Evolutionary conservation across 2,329 filamentous ascomycete species (phyloP).

Genomic region (Chaetomium olivaceum): DNA sequence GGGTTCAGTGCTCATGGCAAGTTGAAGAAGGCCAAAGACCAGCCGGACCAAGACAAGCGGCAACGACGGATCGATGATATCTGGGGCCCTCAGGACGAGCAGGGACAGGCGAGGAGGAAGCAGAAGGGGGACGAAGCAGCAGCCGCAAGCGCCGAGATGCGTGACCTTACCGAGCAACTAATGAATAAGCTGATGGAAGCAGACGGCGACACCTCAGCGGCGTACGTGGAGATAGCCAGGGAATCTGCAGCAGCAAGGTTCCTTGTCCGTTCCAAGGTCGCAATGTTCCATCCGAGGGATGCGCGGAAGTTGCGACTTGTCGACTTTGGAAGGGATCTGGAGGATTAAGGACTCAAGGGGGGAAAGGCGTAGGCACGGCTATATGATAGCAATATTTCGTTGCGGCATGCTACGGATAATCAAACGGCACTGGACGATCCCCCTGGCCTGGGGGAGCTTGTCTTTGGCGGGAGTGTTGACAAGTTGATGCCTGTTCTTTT

Average conservation of each 20-base stretch:
- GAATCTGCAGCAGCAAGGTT: conserved; percentile 66
- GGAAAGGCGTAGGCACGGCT: not conserved
- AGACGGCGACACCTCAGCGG: conserved; percentile 54
- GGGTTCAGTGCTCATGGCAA: conserved; percentile 63
- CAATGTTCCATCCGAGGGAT: conserved; percentile 65
- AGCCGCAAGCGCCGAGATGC: conserved; percentile 59
- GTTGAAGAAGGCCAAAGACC: conserved; percentile 50
- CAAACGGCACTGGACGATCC: conserved; percentile 21
- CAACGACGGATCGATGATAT: conserved; percentile 66
- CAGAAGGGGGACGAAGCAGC: conserved; percentile 47
- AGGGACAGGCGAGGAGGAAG: conserved; percentile 33
- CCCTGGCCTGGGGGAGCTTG: conserved; percentile 3
- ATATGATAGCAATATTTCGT: not conserved
- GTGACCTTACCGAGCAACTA: conserved; percentile 59
- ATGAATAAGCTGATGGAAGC: conserved; percentile 59
- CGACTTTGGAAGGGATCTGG: conserved; percentile 65
- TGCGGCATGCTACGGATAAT: conserved; percentile 20
- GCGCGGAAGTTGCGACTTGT: conserved; percentile 59
- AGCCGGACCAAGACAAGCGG: conserved; percentile 50
- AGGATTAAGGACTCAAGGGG: conserved; percentile 44
- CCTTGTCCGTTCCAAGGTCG: conserved; percentile 64
- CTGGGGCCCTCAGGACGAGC: conserved; percentile 47
- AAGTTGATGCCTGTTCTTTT: not conserved
- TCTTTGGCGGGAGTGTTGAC: not conserved
- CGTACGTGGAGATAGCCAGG: conserved; percentile 59